phyloP scores from a whole-genome alignment of 2,329 filamentous ascomycete genomes.

The Chrysoporthe cubensis region DNA sequence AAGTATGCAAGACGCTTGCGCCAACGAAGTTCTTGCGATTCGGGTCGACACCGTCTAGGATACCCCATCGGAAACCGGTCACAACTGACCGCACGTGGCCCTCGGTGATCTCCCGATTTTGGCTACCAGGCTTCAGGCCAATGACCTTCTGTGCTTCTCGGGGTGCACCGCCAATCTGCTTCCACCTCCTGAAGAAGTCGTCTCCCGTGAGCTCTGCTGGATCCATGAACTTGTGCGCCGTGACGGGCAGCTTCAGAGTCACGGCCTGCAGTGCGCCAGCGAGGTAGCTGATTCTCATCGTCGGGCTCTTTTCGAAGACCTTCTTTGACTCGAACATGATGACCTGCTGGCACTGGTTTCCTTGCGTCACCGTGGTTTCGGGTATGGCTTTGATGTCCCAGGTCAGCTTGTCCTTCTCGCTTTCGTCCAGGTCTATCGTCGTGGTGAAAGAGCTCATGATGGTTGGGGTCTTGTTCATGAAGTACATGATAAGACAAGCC shows the following conservation, averaged over 20 bases:
- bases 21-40: conserved; percentile 95
- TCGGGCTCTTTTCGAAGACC: conserved; percentile 83
- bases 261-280: conserved; percentile 91
- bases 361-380: conserved; percentile 76
- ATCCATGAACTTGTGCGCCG: conserved; percentile 97
- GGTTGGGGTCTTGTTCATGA: conserved; percentile 89
- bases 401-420: conserved; percentile 68
- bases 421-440: conserved; percentile 79
- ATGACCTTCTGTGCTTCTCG: conserved; percentile 91
- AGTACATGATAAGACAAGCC: conserved; percentile 94
- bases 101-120: conserved; percentile 68
- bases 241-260: conserved; percentile 85
- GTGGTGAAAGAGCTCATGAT: conserved; percentile 91
- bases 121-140: conserved; percentile 59
- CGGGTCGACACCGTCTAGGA: conserved; percentile 84
- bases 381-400: conserved; percentile 89
- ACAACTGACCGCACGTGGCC: conserved; percentile 73
- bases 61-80: conserved; percentile 86
- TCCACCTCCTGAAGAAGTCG: conserved; percentile 99
- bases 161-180: conserved; percentile 89
- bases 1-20: conserved; percentile 82
- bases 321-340: conserved; percentile 89
- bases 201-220: conserved; percentile 82
- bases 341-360: conserved; percentile 86
- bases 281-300: conserved; percentile 91